A percentile compares a stretch with the other conserved stretches of the same genome.
phyloP scores from a whole-genome alignment of 768 basidiomycete species.

The Leccinum uliginosum region DNA sequence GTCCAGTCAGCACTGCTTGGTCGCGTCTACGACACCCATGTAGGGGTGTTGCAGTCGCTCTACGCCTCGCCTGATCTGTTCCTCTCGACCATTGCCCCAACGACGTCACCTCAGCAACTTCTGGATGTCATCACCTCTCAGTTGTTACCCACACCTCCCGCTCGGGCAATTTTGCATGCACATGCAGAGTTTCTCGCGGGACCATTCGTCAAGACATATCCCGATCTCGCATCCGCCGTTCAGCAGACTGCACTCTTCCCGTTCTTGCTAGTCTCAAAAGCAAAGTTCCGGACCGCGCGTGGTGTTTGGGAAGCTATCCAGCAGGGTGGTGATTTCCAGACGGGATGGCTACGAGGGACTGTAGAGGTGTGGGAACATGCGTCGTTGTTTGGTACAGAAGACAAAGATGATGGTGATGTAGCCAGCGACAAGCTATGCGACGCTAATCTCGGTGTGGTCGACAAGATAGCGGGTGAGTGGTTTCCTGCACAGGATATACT shows the following conservation, averaged over 20 bases:
- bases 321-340: constrained; percentile 29
- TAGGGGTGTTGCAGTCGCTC: constrained; percentile 59
- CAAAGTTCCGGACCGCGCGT: constrained; percentile 60
- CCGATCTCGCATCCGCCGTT: constrained; percentile 29
- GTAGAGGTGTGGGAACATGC: constrained; percentile 35
- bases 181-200: constrained; percentile 56
- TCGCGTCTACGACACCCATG: constrained; percentile 62
- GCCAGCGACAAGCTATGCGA: constrained; percentile 42
- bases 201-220: constrained; percentile 36
- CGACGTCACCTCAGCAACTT: constrained; percentile 19
- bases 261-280: constrained; percentile 68
- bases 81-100: constrained; percentile 31
- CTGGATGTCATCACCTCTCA: constrained; percentile 24
- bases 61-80: constrained; percentile 52
- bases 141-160: constrained; percentile 36
- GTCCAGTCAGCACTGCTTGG: constrained; percentile 61
- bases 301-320: constrained; percentile 69
- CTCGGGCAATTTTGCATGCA: constrained; percentile 47
- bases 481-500: not conserved
- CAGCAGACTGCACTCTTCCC: constrained; percentile 65
- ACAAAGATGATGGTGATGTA: constrained; percentile 29
- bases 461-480: constrained; percentile 59
- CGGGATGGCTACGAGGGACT: constrained; percentile 52
- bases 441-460: constrained; percentile 51
- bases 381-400: constrained; percentile 27